Percentiles rank a stretch among this genome's conserved stretches.
These are phyloP conservation scores for Ensete ventricosum DNA, from an alignment of 176 grass and related monocot species.

Conservation along the genomic window DNA sequence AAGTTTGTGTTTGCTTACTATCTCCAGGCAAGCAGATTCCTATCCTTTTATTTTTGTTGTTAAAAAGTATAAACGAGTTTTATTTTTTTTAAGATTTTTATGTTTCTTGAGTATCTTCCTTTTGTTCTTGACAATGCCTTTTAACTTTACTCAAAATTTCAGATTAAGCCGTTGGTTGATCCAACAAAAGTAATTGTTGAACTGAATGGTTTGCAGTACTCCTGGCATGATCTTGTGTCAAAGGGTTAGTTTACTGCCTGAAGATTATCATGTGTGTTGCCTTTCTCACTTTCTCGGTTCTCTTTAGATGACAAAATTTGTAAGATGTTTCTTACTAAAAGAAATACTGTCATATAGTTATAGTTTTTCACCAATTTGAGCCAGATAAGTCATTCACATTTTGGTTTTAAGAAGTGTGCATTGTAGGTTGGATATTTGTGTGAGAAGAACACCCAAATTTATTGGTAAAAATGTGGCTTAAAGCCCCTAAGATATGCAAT, in stretches of 20 bases:
- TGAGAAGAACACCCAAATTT: too few species aligned
- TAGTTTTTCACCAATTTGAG: background rate
- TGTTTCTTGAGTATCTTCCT: background rate
- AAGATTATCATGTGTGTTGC: slow-evolving; percentile 15
- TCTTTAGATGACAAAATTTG: too few species aligned
- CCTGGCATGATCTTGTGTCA: slow-evolving; percentile 92
- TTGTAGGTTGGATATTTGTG: too few species aligned
- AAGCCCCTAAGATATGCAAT: too few species aligned
- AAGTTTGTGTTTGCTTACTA: slow-evolving; percentile 96
- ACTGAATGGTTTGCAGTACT: slow-evolving; percentile 56
- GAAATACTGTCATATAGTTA: background rate
- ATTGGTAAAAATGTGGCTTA: too few species aligned
- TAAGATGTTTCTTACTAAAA: too few species aligned
- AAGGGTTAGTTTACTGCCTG: slow-evolving; percentile 47
- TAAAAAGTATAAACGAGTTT: background rate
- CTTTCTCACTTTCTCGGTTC: background rate
- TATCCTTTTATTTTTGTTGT: background rate
- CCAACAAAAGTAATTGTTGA: slow-evolving; percentile 70
- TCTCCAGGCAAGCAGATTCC: slow-evolving; percentile 58
- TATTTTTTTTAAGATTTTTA: background rate
- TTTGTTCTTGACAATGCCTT: slow-evolving; percentile 12
- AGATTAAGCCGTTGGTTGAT: slow-evolving; percentile 78
- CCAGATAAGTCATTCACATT: background rate
- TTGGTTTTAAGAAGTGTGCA: too few species aligned
- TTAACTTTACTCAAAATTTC: slow-evolving; percentile 18